Conservation (phyloP, 177 flowering plant genomes). For the Vitis hybrid region DNA sequence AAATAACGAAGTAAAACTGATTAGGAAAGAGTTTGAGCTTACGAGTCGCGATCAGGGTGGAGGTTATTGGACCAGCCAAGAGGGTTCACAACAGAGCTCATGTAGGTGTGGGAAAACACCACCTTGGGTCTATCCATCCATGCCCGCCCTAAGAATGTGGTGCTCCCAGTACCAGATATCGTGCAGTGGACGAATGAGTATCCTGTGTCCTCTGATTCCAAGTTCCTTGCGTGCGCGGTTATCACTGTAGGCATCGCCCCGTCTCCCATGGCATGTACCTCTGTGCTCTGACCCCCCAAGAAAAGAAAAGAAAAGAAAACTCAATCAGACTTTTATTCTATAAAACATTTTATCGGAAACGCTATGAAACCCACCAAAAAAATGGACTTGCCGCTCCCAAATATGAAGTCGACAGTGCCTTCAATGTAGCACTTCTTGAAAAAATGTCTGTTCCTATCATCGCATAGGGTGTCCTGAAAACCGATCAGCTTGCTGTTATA, state of each 20-base stretch:
- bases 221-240: constrained; percentile 43
- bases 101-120: constrained; percentile 19
- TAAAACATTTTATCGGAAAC: no score
- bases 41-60: constrained; percentile 26
- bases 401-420: no score
- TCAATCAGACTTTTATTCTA: no score
- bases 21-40: background rate
- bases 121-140: constrained; percentile 28
- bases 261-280: constrained; percentile 26
- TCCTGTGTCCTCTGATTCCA: constrained; percentile 17
- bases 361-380: no score
- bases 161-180: constrained; percentile 17
- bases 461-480: no score
- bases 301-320: background rate
- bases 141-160: constrained; percentile 33
- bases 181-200: constrained; percentile 30
- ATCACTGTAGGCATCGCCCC: constrained; percentile 24
- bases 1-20: no score
- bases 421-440: no score
- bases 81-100: constrained; percentile 20
- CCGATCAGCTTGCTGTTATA: no score
- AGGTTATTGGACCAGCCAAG: constrained; percentile 22
- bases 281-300: constrained; percentile 18
- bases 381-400: no score
- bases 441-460: no score